These are phyloP conservation scores for Thelephora ganbajun DNA, from an alignment of 768 basidiomycete species.

Conservation along the genomic window DNA sequence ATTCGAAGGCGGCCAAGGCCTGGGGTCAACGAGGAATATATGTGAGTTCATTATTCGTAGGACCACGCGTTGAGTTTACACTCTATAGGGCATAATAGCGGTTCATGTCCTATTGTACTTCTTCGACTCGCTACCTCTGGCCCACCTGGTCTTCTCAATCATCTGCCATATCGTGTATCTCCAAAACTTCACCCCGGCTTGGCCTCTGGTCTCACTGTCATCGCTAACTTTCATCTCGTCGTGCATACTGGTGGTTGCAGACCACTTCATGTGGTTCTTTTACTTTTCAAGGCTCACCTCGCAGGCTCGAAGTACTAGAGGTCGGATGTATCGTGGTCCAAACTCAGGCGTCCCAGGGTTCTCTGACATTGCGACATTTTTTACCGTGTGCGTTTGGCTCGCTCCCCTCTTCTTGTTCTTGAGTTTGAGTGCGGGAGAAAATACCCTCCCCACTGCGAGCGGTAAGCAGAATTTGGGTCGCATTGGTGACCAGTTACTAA, in stretches of 20 bases:
- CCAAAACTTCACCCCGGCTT: constrained; percentile 78
- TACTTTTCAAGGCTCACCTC: constrained; percentile 70
- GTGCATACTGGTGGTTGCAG: constrained; percentile 68
- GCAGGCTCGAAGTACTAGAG: constrained; percentile 37
- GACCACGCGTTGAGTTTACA: neutral
- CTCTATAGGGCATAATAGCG: constrained; percentile 52
- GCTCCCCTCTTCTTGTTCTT: constrained; percentile 90
- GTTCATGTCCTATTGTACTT: constrained; percentile 69
- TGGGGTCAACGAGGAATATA: constrained; percentile 81
- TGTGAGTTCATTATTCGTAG: constrained; percentile 32
- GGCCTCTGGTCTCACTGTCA: constrained; percentile 89
- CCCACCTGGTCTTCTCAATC: constrained; percentile 67
- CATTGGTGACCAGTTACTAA: neutral
- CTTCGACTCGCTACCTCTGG: constrained; percentile 68
- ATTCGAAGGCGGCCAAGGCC: constrained; percentile 67
- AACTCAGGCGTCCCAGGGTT: constrained; percentile 26
- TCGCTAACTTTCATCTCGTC: constrained; percentile 78
- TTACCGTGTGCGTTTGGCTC: constrained; percentile 76
- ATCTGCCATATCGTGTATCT: constrained; percentile 80
- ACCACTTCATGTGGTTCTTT: constrained; percentile 97
- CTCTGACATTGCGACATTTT: constrained; percentile 71
- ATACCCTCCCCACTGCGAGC: constrained; percentile 71
- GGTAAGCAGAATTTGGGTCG: constrained; percentile 19
- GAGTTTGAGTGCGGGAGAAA: constrained; percentile 92
- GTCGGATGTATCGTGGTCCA: constrained; percentile 30